Conservation (phyloP, 2,329 filamentous ascomycete species). For the Elsinoe fawcettii region DNA sequence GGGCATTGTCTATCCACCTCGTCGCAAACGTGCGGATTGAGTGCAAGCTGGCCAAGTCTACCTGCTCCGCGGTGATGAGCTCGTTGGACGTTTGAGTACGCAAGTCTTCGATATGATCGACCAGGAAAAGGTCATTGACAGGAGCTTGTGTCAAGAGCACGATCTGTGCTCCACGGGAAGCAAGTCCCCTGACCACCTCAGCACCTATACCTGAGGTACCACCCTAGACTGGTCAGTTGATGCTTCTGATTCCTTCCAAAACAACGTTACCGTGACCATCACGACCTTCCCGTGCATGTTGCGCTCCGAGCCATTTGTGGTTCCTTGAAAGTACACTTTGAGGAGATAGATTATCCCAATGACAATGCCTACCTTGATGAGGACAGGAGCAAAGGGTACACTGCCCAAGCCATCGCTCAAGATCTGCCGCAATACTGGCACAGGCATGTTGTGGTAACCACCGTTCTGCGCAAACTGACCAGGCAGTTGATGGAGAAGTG, state of each 20-base stretch:
- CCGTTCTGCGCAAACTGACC: background rate
- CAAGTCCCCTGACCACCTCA: constrained; percentile 64
- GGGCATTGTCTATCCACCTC: constrained; percentile 94
- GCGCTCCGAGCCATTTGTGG: constrained; percentile 65
- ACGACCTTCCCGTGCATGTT: constrained; percentile 90
- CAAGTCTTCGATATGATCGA: constrained; percentile 86
- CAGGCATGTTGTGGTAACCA: constrained; percentile 48
- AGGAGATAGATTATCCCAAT: constrained; percentile 47
- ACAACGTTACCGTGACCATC: constrained; percentile 65
- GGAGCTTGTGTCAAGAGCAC: constrained; percentile 79
- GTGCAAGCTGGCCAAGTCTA: constrained; percentile 80
- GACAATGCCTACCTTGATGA: constrained; percentile 46
- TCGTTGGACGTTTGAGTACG: constrained; percentile 69
- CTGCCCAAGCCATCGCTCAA: constrained; percentile 48
- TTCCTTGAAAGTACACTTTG: constrained; percentile 74
- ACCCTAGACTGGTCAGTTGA: constrained; percentile 44
- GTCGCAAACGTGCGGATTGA: constrained; percentile 90
- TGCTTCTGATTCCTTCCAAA: background rate
- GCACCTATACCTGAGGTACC: constrained; percentile 91
- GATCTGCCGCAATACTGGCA: constrained; percentile 50
- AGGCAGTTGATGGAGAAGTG: too few relatives aligned
- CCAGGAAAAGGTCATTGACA: constrained; percentile 76
- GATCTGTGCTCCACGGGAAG: constrained; percentile 76
- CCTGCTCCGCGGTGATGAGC: constrained; percentile 90
- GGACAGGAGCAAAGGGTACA: constrained; percentile 30